These are phyloP conservation scores for Leccinum griseonigrum DNA, from an alignment of 1,284 basidiomycete species.

Conservation along the genomic window DNA sequence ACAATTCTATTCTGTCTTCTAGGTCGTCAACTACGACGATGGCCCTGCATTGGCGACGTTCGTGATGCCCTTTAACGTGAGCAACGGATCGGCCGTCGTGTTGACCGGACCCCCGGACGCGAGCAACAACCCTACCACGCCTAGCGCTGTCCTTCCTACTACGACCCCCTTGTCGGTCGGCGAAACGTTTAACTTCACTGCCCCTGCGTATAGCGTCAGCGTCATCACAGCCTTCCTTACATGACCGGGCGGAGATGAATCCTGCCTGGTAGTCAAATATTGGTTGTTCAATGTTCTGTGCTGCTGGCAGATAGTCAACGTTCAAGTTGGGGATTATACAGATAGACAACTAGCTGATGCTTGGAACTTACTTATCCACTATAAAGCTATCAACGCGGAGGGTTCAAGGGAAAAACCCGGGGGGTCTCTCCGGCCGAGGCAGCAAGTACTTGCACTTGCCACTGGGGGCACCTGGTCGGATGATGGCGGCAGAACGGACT, in stretches of 20 bases:
- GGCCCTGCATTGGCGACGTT: conserved; percentile 46
- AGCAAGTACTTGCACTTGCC: no score
- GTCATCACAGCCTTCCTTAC: conserved; percentile 35
- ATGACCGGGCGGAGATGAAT: not conserved
- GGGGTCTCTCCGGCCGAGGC: no score
- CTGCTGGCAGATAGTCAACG: not conserved
- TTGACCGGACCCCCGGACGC: conserved; percentile 46
- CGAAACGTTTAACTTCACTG: conserved; percentile 53
- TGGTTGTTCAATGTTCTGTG: not conserved
- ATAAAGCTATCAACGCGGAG: not conserved
- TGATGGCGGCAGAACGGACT: no score
- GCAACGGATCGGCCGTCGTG: conserved; percentile 42
- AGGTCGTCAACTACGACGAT: conserved; percentile 54
- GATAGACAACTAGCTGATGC: not conserved
- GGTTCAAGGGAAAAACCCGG: not conserved
- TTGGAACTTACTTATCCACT: not conserved
- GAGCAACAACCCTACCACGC: conserved; percentile 54
- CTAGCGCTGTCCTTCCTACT: conserved; percentile 46
- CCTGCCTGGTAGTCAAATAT: not conserved
- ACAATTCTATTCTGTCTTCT: not conserved
- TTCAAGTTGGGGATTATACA: not conserved
- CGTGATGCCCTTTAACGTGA: conserved; percentile 52
- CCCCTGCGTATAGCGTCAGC: conserved; percentile 57
- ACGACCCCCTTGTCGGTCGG: conserved; percentile 45
- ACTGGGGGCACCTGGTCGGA: no score